Conservation (phyloP, 805 yeast genomes). For the Cyberlindnera veronae region DNA sequence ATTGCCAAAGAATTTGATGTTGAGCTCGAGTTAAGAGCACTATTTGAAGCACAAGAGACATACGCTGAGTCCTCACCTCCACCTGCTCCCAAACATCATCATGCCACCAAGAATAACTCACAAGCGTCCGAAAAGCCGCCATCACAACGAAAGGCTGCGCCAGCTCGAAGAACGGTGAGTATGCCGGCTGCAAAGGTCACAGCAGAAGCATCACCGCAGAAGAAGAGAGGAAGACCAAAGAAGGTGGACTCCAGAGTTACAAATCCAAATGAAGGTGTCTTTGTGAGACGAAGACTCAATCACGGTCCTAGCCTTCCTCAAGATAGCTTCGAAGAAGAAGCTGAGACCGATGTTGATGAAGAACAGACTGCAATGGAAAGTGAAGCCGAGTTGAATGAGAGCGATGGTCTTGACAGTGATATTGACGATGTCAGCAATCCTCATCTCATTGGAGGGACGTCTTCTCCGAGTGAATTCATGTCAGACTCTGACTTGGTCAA, state of each 20-base stretch:
- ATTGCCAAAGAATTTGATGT: slow-evolving; percentile 68
- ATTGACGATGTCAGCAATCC: slow-evolving; percentile 16
- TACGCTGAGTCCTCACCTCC: slow-evolving; percentile 54
- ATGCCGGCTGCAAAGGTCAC: slow-evolving; percentile 17
- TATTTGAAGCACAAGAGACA: slow-evolving; percentile 56
- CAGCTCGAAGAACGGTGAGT: slow-evolving; percentile 16
- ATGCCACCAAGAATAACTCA: slow-evolving; percentile 42
- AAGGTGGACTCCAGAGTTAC: slow-evolving; percentile 13
- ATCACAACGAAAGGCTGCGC: background rate
- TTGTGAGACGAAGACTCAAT: slow-evolving; percentile 17
- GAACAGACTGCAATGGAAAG: slow-evolving; percentile 15
- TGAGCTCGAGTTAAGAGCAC: slow-evolving; percentile 53
- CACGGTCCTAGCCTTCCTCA: background rate
- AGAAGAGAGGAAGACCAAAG: slow-evolving; percentile 29
- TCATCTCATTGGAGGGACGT: slow-evolving; percentile 26
- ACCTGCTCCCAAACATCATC: slow-evolving; percentile 63
- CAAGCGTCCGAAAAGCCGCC: slow-evolving; percentile 13
- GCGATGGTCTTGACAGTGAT: slow-evolving; percentile 26
- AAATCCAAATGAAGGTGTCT: slow-evolving; percentile 26
- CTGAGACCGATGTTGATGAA: slow-evolving; percentile 3
- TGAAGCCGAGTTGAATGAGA: slow-evolving; percentile 18
- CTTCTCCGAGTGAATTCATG: slow-evolving; percentile 53
- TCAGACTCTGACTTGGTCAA: slow-evolving; percentile 50
- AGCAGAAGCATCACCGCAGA: slow-evolving; percentile 9
- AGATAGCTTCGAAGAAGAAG: slow-evolving; percentile 6